Evolutionary conservation across 805 yeast species (phyloP).

Genomic region (Soucietia sequanensis): DNA sequence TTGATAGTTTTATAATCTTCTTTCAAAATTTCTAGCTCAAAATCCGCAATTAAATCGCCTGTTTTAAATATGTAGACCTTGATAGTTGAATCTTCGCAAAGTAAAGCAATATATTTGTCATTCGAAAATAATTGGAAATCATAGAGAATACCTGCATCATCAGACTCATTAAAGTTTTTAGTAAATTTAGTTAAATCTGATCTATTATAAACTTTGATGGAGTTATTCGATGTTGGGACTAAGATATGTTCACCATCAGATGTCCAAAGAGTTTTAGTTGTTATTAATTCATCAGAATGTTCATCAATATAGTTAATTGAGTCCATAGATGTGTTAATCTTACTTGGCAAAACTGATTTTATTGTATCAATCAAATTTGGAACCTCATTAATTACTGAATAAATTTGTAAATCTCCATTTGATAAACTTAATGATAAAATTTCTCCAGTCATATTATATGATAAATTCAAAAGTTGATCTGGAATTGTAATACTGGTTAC

Average conservation of each 20-base stretch:
- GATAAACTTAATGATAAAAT: conserved; percentile 56
- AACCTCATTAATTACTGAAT: conserved; percentile 51
- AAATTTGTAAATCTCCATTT: conserved; percentile 58
- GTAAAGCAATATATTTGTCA: conserved; percentile 59
- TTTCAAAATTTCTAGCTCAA: background rate
- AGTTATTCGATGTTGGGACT: conserved; percentile 53
- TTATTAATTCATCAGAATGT: conserved; percentile 42
- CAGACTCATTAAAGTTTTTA: conserved; percentile 12
- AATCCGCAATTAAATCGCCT: background rate
- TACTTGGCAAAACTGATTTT: conserved; percentile 37
- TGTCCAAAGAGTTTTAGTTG: conserved; percentile 67
- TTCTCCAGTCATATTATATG: conserved; percentile 59
- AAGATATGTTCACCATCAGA: conserved; percentile 69
- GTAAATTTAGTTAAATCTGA: conserved; percentile 27
- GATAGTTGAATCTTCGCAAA: conserved; percentile 13
- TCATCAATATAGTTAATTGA: conserved; percentile 40
- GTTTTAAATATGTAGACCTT: background rate
- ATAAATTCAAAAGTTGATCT: conserved; percentile 56
- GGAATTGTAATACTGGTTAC: conserved; percentile 35
- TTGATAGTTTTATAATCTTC: conserved; percentile 19
- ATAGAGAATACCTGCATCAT: conserved; percentile 32
- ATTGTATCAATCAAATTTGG: conserved; percentile 53
- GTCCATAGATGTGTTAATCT: conserved; percentile 30
- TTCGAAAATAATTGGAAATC: conserved; percentile 62
- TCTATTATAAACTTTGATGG: conserved; percentile 46